Evolutionary conservation across 2,329 filamentous ascomycete genomes (phyloP).

Genomic region (Neopestalotiopsis sp.): DNA sequence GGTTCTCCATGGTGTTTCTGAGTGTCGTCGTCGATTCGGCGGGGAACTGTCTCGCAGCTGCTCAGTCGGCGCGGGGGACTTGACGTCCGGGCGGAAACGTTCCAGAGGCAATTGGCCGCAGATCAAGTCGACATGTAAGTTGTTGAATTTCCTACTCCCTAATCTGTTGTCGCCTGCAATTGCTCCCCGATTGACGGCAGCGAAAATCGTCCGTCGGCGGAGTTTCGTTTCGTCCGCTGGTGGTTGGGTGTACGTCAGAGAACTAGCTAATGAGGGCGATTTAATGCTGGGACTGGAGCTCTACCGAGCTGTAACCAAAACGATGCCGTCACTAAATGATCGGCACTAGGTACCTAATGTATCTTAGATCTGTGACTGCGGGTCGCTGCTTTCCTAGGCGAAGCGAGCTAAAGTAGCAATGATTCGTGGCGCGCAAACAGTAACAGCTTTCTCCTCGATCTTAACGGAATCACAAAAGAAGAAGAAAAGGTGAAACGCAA

Average conservation of each 20-base stretch:
- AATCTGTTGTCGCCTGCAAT: background rate
- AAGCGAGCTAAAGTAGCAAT: background rate
- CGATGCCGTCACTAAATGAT: background rate
- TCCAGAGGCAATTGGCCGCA: background rate
- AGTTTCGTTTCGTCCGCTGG: background rate
- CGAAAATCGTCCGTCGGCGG: background rate
- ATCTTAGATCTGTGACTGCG: background rate
- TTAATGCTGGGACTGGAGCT: background rate
- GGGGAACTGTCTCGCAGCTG: background rate
- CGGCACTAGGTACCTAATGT: background rate
- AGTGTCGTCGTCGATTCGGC: background rate
- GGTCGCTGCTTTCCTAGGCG: background rate
- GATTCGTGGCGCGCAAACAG: background rate
- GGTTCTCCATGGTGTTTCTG: constrained; percentile 5
- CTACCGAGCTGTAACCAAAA: background rate
- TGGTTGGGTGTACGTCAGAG: background rate
- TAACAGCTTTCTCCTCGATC: background rate
- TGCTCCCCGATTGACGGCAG: background rate
- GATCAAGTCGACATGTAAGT: background rate
- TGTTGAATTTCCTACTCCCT: background rate
- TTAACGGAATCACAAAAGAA: background rate
- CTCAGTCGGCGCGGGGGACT: constrained; percentile 1
- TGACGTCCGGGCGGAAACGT: background rate
- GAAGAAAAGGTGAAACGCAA: background rate
- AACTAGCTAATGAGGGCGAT: background rate